Evolutionary conservation across 768 basidiomycete species (phyloP), one percentile per base, ranked within the genome.

Genomic region (Suillus bovinus): DNA sequence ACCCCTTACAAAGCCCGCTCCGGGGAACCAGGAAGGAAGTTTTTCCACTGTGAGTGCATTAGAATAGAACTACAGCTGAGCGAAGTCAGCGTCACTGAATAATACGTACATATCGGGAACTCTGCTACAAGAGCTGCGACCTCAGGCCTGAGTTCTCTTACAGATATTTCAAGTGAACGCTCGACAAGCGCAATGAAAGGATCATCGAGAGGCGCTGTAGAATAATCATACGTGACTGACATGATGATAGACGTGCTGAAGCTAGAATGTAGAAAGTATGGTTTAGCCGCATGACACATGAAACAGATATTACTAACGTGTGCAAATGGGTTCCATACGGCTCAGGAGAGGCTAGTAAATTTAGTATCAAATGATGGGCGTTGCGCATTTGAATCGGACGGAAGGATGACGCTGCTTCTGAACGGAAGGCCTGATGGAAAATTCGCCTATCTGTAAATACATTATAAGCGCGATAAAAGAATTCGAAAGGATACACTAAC

Each of bases 351-450:
- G 39, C 56, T 14, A 71, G 34, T 27, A 81, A 53, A 22, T 66
- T 64, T 22, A 59, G 63, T 9, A 80, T 66, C 31, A 79, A 59
- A 6, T 71, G 69, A 53, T 72, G 71, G 2, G 72, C 65, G 60
- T 76, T 78, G 42, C 69, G 66, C 33, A 69, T 61, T 56, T 80
- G 80, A 20, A 73, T 64, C 5, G 77, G 74, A 42, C 65, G 67
- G 60, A 74, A 80, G 33, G 68, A 64, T 8, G 61, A 31, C 3
- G 68, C 66, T 3, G 73, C 71, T 34, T 69, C 71, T 10, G 67
- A 64, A 17, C 68, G 68, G 65, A 80, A 77, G 10, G 70, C 69
- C 53, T 79, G 77, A 29, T 80, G 78, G 55, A 74, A 74, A 14
- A 78, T 49, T 34, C 73, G 66, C 29, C 78, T 66, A 7, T 54